These are phyloP conservation scores for Pistacia vera DNA, from an alignment of 345 rosid genomes.

Conservation along the genomic window DNA sequence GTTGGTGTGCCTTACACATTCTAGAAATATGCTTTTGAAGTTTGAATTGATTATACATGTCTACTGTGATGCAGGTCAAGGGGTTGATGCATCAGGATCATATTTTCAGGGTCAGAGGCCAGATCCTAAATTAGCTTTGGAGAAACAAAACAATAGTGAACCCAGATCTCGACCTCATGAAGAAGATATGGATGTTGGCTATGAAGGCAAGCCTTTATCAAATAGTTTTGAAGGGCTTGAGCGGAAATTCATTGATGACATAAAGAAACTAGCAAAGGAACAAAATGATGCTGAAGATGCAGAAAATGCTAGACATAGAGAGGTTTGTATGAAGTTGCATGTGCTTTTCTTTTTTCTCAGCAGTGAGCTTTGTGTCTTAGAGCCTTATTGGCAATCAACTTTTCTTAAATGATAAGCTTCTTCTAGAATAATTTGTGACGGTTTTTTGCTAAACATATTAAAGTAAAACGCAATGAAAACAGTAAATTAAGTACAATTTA, in stretches of 20 bases:
- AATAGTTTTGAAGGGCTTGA: constrained; percentile 69
- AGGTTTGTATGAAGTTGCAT: constrained; percentile 48
- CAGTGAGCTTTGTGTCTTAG: background rate
- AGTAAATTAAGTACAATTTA: no score
- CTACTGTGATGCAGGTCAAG: constrained; percentile 60
- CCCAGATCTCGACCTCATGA: constrained; percentile 57
- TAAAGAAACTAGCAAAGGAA: constrained; percentile 66
- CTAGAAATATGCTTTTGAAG: background rate
- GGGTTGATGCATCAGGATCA: constrained; percentile 59
- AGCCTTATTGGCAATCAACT: background rate
- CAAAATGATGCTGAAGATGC: constrained; percentile 82
- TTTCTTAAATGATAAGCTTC: background rate
- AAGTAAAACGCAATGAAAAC: background rate
- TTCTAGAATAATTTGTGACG: background rate
- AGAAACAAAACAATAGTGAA: constrained; percentile 52
- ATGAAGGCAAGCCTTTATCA: constrained; percentile 46
- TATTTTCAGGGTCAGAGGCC: constrained; percentile 61
- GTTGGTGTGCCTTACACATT: no score
- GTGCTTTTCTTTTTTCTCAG: constrained; percentile 5
- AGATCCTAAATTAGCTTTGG: constrained; percentile 48
- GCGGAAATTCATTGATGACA: constrained; percentile 71
- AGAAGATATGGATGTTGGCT: constrained; percentile 52
- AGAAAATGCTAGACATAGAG: constrained; percentile 79
- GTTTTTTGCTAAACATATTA: background rate
- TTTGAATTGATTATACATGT: constrained; percentile 20